These are phyloP conservation scores for Eucommia ulmoides DNA, from an alignment of 257 asterid species.

Conservation along the genomic window DNA sequence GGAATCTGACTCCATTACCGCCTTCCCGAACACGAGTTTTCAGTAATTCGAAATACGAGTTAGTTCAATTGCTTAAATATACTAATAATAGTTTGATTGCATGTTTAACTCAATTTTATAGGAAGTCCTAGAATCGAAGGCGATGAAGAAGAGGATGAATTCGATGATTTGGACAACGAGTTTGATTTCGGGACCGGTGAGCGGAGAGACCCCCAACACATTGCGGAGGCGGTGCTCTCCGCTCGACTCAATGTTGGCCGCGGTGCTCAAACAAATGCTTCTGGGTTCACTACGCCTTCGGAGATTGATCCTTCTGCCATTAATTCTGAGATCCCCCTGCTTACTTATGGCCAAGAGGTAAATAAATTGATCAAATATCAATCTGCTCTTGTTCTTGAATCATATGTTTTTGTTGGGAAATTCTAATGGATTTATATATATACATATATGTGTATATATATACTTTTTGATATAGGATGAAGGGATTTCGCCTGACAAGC, in stretches of 20 bases:
- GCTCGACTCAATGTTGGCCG: not conserved
- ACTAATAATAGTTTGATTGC: not conserved
- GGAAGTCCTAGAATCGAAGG: constrained; percentile 2
- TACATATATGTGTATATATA: too few relatives aligned
- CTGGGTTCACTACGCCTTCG: not conserved
- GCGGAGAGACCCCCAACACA: not conserved
- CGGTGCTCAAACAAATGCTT: not conserved
- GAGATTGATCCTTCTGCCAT: not conserved
- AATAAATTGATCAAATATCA: not conserved
- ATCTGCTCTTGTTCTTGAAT: not conserved
- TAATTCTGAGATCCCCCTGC: not conserved
- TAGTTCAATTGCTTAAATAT: too few relatives aligned
- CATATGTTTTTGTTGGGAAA: not conserved
- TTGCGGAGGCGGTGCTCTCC: not conserved
- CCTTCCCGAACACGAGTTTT: not conserved
- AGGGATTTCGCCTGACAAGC: not conserved
- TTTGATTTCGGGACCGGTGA: not conserved
- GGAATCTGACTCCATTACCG: not conserved
- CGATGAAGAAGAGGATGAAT: constrained; percentile 3
- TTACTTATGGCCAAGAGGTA: constrained; percentile 1
- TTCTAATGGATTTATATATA: too few relatives aligned
- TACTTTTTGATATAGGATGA: not conserved
- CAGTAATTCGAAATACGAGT: too few relatives aligned
- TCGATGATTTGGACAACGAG: constrained; percentile 1
- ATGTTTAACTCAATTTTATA: not conserved